Base-by-base conservation (phyloP, 164 flowering plant genomes). In the Berberis thunbergii region DNA sequence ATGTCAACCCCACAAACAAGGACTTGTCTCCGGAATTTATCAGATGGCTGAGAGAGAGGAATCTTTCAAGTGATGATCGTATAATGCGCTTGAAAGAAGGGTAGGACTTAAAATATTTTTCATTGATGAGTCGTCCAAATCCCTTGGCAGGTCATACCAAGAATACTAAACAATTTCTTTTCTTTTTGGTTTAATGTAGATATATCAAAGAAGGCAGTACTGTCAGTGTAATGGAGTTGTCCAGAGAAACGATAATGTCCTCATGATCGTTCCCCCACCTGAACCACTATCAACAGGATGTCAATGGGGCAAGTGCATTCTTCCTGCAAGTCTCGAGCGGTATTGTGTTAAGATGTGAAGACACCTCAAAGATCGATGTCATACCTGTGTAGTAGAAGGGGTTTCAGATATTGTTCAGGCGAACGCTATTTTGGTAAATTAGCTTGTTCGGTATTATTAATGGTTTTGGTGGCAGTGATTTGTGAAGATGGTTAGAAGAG, bases 201-300 rank as follows among this genome's bases (percentile, higher is more conserved):
- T 90, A 85, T 70, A 83, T 90, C 68, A 90, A 88, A 74, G 96
- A 91, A 75, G 97, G 97, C 62, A 91, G 97, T 76, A 83, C 97
- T 4, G 96, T 91, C 0, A 88, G 96, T 68, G 93, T 91, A 56
- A 88, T 91, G 93, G 97, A 60, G 85, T 91, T 49, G 95, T 91
- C 46, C 97, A 91, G 63, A 74, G 97, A 67, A 86, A 88, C 55
- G 91, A 88, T 38, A 86, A 84, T 57, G 88, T 91, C 64, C 80
- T 91, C 57, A 88, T 91, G 97, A 88, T 91, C 9, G 91, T 88
- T 54, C 96, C 97, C 63, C 91, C 93, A 0, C 76, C 85, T 0
- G 95, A 91, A 50, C 88, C 96, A 9, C 69, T 83, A 11, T 78
- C 94, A 2, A 86, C 91, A 1, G 92, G 95, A 65, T 90, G 97